Percentiles rank a stretch among this genome's conserved stretches.
Conservation (phyloP, 2,329 filamentous ascomycete species). For the Aspergillus vadensis region DNA sequence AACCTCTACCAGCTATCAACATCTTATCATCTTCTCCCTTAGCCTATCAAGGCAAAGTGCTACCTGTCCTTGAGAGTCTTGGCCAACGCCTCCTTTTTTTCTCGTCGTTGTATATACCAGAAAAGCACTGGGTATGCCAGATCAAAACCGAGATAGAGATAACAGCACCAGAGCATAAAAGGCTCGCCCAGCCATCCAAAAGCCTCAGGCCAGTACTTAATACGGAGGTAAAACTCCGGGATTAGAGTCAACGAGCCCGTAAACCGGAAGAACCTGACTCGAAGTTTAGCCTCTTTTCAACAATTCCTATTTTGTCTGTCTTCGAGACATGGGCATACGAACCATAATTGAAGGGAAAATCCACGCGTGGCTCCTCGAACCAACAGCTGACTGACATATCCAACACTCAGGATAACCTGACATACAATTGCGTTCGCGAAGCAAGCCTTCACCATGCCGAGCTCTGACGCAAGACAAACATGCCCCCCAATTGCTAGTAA, state of each 20-base stretch:
- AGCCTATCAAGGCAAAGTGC: too few relatives aligned
- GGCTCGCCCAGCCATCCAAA: not conserved
- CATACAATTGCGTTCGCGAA: not conserved
- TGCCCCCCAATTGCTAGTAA: not conserved
- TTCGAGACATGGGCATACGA: not conserved
- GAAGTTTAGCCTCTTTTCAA: not conserved
- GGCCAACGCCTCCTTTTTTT: not conserved
- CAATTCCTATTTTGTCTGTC: too few relatives aligned
- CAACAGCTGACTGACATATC: not conserved
- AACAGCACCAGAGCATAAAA: not conserved
- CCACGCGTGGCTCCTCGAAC: not conserved
- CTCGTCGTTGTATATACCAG: not conserved
- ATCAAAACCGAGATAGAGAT: not conserved
- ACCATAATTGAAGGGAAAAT: not conserved
- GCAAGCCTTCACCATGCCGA: not conserved
- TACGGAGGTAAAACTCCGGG: not conserved
- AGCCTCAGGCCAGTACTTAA: not conserved
- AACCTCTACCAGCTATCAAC: too few relatives aligned
- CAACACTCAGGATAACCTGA: not conserved
- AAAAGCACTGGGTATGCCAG: not conserved
- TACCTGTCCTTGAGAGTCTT: not conserved
- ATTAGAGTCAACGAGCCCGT: not conserved
- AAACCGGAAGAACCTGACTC: not conserved
- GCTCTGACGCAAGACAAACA: not conserved
- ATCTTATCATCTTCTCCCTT: too few relatives aligned